phyloP scores from a whole-genome alignment of 2,329 filamentous ascomycete species.

The Alternaria ventricosa region DNA sequence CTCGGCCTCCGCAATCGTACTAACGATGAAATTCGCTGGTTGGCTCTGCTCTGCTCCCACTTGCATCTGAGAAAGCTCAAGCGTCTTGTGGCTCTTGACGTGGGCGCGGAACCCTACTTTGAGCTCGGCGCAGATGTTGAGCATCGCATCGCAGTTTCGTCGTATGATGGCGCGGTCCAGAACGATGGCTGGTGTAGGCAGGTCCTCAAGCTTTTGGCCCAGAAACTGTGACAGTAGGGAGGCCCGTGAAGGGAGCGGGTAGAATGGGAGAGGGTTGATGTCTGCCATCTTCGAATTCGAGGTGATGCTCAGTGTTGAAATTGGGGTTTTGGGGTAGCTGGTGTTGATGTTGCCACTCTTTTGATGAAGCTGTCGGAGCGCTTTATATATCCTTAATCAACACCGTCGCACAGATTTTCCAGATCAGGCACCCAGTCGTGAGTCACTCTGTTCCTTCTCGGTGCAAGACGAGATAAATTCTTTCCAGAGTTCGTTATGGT shows the following conservation, averaged over 20 bases:
- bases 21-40: constrained; percentile 70
- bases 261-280: constrained; percentile 4
- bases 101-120: constrained; percentile 75
- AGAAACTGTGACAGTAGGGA: constrained; percentile 54
- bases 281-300: not conserved
- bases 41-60: constrained; percentile 59
- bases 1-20: constrained; percentile 77
- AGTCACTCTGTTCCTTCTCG: not conserved
- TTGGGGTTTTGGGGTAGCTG: not conserved
- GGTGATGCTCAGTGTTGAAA: not conserved
- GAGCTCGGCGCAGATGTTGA: constrained; percentile 65
- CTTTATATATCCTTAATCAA: not conserved
- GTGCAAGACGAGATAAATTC: not conserved
- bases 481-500: not conserved
- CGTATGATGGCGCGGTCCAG: constrained; percentile 71
- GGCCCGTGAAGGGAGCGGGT: constrained; percentile 22
- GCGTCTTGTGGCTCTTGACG: constrained; percentile 85
- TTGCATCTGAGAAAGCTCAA: constrained; percentile 71
- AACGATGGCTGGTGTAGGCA: constrained; percentile 71
- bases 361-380: not conserved
- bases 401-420: not conserved
- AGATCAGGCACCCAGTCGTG: not conserved
- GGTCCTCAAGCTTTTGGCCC: constrained; percentile 64
- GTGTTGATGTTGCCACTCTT: not conserved
- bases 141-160: constrained; percentile 74